These are phyloP conservation scores for Corinectria fuckeliana DNA, from an alignment of 2,329 filamentous ascomycete species.

Conservation along the genomic window DNA sequence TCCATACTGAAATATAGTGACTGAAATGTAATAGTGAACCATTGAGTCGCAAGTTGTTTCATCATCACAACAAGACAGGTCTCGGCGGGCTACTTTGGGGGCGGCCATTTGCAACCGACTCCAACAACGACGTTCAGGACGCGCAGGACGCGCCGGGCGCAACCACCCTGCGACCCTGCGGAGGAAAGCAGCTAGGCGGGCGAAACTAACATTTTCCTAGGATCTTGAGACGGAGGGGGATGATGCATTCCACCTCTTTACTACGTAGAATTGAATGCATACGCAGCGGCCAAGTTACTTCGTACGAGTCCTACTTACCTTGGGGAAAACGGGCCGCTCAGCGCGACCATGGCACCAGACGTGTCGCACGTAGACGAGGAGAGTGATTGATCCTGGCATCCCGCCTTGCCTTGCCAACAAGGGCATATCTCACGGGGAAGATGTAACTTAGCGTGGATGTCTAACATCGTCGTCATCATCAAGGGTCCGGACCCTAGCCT, in stretches of 20 bases:
- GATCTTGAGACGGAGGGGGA: slow-evolving; percentile 16
- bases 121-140: background rate
- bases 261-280: background rate
- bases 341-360: slow-evolving; percentile 3
- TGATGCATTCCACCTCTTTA: slow-evolving; percentile 10
- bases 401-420: background rate
- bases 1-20: too few relatives aligned
- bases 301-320: background rate
- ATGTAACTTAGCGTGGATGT: background rate
- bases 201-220: background rate
- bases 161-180: background rate
- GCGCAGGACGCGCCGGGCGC: background rate
- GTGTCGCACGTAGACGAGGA: background rate
- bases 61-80: slow-evolving; percentile 11
- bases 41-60: slow-evolving; percentile 5
- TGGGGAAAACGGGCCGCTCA: slow-evolving; percentile 4
- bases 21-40: too few relatives aligned
- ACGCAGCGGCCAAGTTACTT: background rate
- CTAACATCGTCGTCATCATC: slow-evolving; percentile 9
- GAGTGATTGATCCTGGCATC: background rate
- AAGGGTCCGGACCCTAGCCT: slow-evolving; percentile 10
- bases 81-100: slow-evolving; percentile 5
- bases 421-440: background rate
- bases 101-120: background rate
- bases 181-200: background rate